A percentile compares a stretch with the other conserved stretches of the same genome.
Evolutionary conservation across 495 filamentous ascomycete species (phyloP).

Genomic region (Podospora appendiculata): DNA sequence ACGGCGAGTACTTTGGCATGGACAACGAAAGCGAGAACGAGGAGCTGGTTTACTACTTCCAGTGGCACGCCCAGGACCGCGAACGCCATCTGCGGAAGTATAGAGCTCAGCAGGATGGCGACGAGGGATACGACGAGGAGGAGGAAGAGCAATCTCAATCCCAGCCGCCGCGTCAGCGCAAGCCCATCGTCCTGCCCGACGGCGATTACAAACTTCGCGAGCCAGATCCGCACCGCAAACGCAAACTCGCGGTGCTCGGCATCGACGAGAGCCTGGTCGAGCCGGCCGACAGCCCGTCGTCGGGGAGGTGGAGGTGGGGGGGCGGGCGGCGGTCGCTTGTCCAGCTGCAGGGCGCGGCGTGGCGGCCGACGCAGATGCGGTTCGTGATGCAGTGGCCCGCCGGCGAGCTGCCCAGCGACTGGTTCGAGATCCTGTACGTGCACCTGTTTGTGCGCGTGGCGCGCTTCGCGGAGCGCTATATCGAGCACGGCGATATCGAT

Average conservation of each 20-base stretch:
- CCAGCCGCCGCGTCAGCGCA: background rate
- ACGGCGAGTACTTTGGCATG: too few relatives aligned
- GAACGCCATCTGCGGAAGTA: too few relatives aligned
- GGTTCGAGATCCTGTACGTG: constrained; percentile 14
- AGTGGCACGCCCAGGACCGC: too few relatives aligned
- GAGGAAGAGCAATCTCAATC: background rate
- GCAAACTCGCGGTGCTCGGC: background rate
- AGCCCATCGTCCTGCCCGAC: too few relatives aligned
- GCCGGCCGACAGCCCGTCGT: background rate
- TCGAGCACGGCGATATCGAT: constrained; percentile 6
- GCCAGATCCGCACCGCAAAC: background rate
- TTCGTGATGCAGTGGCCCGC: constrained; percentile 3
- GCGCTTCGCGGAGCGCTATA: constrained; percentile 5
- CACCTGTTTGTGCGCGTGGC: constrained; percentile 5
- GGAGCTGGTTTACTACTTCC: too few relatives aligned
- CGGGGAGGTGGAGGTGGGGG: background rate
- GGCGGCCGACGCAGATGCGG: constrained; percentile 11
- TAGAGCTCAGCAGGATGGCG: too few relatives aligned
- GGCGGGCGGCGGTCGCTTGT: background rate
- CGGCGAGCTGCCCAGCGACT: constrained; percentile 3
- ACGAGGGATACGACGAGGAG: background rate
- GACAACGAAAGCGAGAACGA: too few relatives aligned
- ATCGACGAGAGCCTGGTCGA: constrained; percentile 5
- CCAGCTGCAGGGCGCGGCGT: background rate
- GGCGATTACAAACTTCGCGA: background rate